Conservation (phyloP, 2,329 filamentous ascomycete species). For the Ascochyta clinopodiicola region DNA sequence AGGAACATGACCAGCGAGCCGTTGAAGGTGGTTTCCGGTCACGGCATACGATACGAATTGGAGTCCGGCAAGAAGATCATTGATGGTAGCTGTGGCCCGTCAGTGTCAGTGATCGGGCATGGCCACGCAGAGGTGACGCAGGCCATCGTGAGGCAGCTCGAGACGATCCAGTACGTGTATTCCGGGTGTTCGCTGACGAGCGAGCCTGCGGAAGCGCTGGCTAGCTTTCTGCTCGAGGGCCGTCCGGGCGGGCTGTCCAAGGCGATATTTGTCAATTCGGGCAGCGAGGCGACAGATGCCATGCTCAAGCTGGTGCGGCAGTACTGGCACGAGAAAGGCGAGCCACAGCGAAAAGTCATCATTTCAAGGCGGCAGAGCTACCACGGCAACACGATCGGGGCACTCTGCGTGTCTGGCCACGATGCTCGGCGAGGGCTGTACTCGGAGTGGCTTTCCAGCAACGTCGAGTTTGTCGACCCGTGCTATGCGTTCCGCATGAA, state of each 20-base stretch:
- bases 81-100: slow-evolving; percentile 74
- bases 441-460: slow-evolving; percentile 62
- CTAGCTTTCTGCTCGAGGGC: no score
- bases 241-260: slow-evolving; percentile 30
- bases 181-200: no score
- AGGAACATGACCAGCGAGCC: no score
- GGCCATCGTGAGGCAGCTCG: slow-evolving; percentile 44
- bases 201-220: no score
- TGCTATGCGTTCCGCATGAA: slow-evolving; percentile 69
- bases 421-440: slow-evolving; percentile 65
- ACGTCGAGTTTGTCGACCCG: slow-evolving; percentile 68
- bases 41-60: no score
- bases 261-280: slow-evolving; percentile 63
- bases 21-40: no score
- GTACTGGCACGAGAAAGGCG: slow-evolving; percentile 59
- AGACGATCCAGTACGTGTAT: no score
- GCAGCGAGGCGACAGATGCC: slow-evolving; percentile 58
- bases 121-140: slow-evolving; percentile 65
- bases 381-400: slow-evolving; percentile 72
- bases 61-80: slow-evolving; percentile 56
- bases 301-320: slow-evolving; percentile 58
- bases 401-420: slow-evolving; percentile 68
- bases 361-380: slow-evolving; percentile 69
- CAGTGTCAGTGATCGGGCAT: slow-evolving; percentile 75
- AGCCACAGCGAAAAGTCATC: slow-evolving; percentile 62